These are phyloP conservation scores for Pholiota adiposa DNA, from an alignment of 1,284 basidiomycete species.

Conservation along the genomic window DNA sequence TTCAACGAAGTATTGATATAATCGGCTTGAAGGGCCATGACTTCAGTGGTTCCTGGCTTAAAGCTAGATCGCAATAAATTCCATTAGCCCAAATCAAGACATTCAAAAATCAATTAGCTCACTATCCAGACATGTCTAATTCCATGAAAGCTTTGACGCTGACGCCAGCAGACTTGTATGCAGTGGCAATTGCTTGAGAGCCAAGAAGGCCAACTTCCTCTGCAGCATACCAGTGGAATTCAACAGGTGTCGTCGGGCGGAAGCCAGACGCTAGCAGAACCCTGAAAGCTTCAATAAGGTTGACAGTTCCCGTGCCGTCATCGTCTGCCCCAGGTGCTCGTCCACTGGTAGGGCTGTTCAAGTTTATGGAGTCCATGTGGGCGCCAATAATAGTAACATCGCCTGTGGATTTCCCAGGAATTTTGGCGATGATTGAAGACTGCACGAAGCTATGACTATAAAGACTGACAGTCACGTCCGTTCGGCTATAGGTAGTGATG, in stretches of 20 bases:
- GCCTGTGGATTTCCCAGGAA: slow-evolving; percentile 42
- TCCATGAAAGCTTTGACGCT: slow-evolving; percentile 52
- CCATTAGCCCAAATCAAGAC: neutral
- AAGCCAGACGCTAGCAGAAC: slow-evolving; percentile 56
- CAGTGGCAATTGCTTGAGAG: slow-evolving; percentile 63
- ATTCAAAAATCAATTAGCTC: slow-evolving; percentile 15
- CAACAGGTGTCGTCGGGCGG: slow-evolving; percentile 58
- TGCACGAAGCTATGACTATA: slow-evolving; percentile 71
- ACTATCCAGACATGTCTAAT: slow-evolving; percentile 59
- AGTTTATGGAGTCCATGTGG: slow-evolving; percentile 70
- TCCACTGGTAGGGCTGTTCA: slow-evolving; percentile 40
- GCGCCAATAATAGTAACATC: slow-evolving; percentile 63
- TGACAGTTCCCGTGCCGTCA: slow-evolving; percentile 73
- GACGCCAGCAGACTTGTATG: slow-evolving; percentile 52
- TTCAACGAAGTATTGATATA: slow-evolving; percentile 54
- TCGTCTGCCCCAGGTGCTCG: slow-evolving; percentile 74
- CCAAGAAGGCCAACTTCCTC: slow-evolving; percentile 74
- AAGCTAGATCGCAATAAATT: slow-evolving; percentile 38
- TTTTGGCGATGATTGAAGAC: slow-evolving; percentile 64
- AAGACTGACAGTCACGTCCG: slow-evolving; percentile 52
- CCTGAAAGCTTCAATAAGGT: slow-evolving; percentile 64
- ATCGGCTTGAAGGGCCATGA: slow-evolving; percentile 67
- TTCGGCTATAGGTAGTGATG: slow-evolving; percentile 27
- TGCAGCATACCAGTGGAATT: slow-evolving; percentile 71
- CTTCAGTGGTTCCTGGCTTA: slow-evolving; percentile 59